These are phyloP conservation scores for Apiotrichum laibachii DNA, from an alignment of 1,284 basidiomycete species.

Conservation along the genomic window DNA sequence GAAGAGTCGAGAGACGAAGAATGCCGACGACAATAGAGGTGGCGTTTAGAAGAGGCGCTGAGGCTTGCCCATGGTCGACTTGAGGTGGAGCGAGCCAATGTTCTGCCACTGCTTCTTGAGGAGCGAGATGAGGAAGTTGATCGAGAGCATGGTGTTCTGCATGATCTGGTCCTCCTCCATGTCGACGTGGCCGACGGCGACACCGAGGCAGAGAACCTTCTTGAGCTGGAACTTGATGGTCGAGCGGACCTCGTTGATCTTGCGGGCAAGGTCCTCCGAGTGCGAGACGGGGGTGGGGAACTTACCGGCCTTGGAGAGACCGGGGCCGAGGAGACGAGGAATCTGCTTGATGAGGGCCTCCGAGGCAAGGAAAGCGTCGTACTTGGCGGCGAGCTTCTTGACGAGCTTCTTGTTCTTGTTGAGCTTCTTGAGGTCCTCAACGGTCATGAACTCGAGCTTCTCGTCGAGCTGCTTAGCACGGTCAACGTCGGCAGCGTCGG, in stretches of 20 bases:
- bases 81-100: slow-evolving; percentile 98
- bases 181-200: slow-evolving; percentile 95
- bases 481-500: slow-evolving; percentile 98
- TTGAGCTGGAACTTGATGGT: slow-evolving; percentile 99
- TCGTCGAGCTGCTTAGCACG: slow-evolving; percentile 55
- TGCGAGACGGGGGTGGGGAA: slow-evolving; percentile 98
- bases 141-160: slow-evolving; percentile 95
- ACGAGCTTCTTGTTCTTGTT: slow-evolving; percentile 97
- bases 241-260: slow-evolving; percentile 92
- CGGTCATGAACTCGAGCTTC: slow-evolving; percentile 75
- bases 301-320: slow-evolving; percentile 99
- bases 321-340: slow-evolving; percentile 97
- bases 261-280: slow-evolving; percentile 85
- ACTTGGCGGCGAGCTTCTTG: slow-evolving; percentile 99
- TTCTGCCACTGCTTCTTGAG: slow-evolving; percentile 99
- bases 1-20: not conserved
- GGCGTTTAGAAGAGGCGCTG: slow-evolving; percentile 78
- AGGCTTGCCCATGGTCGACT: slow-evolving; percentile 99
- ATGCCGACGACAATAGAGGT: not conserved
- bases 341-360: slow-evolving; percentile 99
- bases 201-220: slow-evolving; percentile 99
- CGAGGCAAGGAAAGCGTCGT: slow-evolving; percentile 98
- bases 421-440: slow-evolving; percentile 97
- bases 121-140: slow-evolving; percentile 99
- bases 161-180: slow-evolving; percentile 98